Base-by-base conservation (phyloP, 2,329 filamentous ascomycete genomes). In the Scolecobasidium constrictum region DNA sequence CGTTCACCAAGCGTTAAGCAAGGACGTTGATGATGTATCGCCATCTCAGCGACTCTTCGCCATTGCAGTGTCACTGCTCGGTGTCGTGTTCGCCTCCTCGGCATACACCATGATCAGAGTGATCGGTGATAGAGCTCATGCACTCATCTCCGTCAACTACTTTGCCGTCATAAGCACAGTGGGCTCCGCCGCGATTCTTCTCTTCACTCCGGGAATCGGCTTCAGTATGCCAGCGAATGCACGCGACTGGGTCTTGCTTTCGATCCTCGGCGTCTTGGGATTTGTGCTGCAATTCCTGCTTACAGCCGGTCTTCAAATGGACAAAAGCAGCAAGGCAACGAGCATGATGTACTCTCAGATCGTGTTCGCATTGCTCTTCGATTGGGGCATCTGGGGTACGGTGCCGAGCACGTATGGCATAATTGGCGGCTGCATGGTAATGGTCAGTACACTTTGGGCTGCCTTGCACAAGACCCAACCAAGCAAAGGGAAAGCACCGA, bases 21-120 rank as follows among this genome's bases (percentile, higher is more conserved):
- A 23, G 1, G 43, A 45, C 20, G 35, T 47, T n/a, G 23, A 43
- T 3, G 38, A 46, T 11, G 44, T 51, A n/a, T 35, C 40, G 4
- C 40, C 40, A 7, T 18, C 16, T 20, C 40, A 42, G 17, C 40
- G 40, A 21, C 20, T 42, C 18, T 22, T 42, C 16, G 40, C 40
- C 13, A 42, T 42, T 17, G 40, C 26, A 4, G 33, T 42, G n/a
- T 42, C 40, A 9, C 11, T 42, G 5, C 12, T 42, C 3, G 40
- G 40, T 13, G 33, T 42, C n/a, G 4, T 42, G 19, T 28, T 28
- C 12, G 33, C 40, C 3, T 36, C 33, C 16, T 28, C 28, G n/a
- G 40, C 40, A n/a, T 42, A 42, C 21, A 42, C 40, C 11, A 42
- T 42, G 40, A 42, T 42, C 12, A 17, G 40, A 17, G 31, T 42